Percentiles rank a stretch among this genome's conserved stretches.
These are phyloP conservation scores for Aeschynomene evenia DNA, from an alignment of 306 rosid genomes.

Conservation along the genomic window DNA sequence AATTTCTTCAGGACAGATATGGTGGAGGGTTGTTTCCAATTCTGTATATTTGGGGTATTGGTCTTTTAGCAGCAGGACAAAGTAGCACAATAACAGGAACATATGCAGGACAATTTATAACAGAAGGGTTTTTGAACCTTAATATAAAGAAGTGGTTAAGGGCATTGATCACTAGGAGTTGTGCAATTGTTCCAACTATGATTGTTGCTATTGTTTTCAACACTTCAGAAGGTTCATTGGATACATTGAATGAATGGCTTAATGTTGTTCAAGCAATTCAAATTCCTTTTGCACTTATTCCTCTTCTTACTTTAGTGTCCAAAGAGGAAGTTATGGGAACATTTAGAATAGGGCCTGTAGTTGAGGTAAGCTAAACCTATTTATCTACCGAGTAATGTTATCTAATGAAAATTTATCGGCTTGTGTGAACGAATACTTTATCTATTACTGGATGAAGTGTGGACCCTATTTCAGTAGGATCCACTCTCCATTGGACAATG, in stretches of 20 bases:
- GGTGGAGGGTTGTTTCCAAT: constrained; percentile 72
- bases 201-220: constrained; percentile 61
- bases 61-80: constrained; percentile 73
- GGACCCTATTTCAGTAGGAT: too few relatives aligned
- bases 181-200: constrained; percentile 78
- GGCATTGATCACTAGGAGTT: constrained; percentile 68
- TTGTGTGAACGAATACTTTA: too few relatives aligned
- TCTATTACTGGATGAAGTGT: too few relatives aligned
- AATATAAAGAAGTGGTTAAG: constrained; percentile 70
- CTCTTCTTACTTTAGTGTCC: constrained; percentile 72
- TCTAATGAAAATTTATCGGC: too few relatives aligned
- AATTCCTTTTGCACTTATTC: constrained; percentile 81
- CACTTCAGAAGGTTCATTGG: constrained; percentile 66
- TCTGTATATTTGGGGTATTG: constrained; percentile 72
- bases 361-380: constrained; percentile 58
- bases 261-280: constrained; percentile 62
- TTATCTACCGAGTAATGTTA: too few relatives aligned
- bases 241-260: constrained; percentile 74
- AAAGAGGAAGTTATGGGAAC: constrained; percentile 76
- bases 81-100: constrained; percentile 71
- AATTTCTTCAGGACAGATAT: constrained; percentile 57
- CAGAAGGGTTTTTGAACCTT: constrained; percentile 61
- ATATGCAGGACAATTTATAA: constrained; percentile 73
- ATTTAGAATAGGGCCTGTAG: constrained; percentile 59
- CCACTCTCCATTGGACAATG: too few relatives aligned